Conservation (phyloP, 495 filamentous ascomycete genomes). For the Podospora comata region DNA sequence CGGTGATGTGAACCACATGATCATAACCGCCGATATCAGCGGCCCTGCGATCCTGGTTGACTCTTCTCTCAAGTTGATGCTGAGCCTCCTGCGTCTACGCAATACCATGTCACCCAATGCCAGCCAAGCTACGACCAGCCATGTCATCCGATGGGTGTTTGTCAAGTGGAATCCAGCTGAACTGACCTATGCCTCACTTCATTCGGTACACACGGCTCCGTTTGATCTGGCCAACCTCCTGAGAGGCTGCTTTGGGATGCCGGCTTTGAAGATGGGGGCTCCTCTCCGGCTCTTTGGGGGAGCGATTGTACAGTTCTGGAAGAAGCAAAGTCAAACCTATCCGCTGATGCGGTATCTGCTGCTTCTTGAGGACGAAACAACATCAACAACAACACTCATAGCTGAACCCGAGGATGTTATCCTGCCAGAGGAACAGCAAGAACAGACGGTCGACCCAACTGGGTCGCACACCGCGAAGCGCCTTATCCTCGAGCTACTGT, state of each 20-base stretch:
- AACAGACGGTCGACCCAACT: conserved; percentile 31
- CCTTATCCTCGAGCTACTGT: conserved; percentile 48
- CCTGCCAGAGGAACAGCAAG: conserved; percentile 7
- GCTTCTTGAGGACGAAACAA: conserved; percentile 31
- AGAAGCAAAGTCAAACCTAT: conserved; percentile 22
- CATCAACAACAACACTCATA: not conserved
- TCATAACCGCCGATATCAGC: conserved; percentile 71
- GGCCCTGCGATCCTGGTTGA: conserved; percentile 80
- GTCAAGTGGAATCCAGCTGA: conserved; percentile 68
- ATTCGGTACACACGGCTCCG: conserved; percentile 41
- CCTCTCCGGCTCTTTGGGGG: conserved; percentile 40
- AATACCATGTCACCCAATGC: conserved; percentile 62
- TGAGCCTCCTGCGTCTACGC: conserved; percentile 56
- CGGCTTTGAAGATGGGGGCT: conserved; percentile 23
- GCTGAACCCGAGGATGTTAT: conserved; percentile 5
- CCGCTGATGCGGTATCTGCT: conserved; percentile 42
- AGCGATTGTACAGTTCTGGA: conserved; percentile 36
- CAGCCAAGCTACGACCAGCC: conserved; percentile 59
- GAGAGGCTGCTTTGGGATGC: conserved; percentile 41
- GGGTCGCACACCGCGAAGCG: conserved; percentile 44
- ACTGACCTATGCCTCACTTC: conserved; percentile 37
- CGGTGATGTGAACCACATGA: conserved; percentile 63
- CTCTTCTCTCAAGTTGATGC: conserved; percentile 71
- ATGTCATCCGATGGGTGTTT: conserved; percentile 75
- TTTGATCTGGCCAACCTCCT: conserved; percentile 47